Evolutionary conservation across 2,329 filamentous ascomycete genomes (phyloP).

Genomic region (Colletotrichum magnum): DNA sequence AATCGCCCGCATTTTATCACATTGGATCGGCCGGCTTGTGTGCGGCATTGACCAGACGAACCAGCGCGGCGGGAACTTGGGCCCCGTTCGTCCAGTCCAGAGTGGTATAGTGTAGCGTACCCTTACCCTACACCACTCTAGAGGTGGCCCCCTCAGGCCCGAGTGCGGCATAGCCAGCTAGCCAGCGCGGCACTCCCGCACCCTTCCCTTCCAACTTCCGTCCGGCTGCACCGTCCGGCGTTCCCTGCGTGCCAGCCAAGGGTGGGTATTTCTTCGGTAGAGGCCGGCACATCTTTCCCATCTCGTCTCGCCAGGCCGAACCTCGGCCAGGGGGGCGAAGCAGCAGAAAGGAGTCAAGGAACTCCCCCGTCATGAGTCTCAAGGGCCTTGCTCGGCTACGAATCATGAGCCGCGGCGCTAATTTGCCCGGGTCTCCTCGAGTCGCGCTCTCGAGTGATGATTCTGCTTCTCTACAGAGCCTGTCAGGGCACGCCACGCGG

Average conservation of each 20-base stretch:
- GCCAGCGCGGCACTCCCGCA: constrained; percentile 36
- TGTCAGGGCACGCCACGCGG: constrained; percentile 57
- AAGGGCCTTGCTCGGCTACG: constrained; percentile 21
- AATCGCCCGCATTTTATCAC: constrained; percentile 19
- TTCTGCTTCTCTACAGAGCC: constrained; percentile 42
- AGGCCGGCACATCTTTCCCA: constrained; percentile 38
- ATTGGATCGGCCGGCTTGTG: constrained; percentile 27
- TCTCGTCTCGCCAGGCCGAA: constrained; percentile 22
- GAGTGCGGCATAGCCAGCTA: constrained; percentile 22
- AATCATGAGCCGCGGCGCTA: constrained; percentile 35
- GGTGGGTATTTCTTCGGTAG: constrained; percentile 21
- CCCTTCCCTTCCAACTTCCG: constrained; percentile 32
- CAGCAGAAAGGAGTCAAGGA: constrained; percentile 1
- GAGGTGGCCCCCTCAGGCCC: too few species aligned
- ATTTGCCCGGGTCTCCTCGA: constrained; percentile 29
- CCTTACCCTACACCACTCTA: too few species aligned
- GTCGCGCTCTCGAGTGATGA: not conserved
- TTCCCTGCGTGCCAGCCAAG: constrained; percentile 5
- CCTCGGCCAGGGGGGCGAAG: constrained; percentile 21
- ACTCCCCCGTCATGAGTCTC: constrained; percentile 8
- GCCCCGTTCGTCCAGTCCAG: constrained; percentile 25
- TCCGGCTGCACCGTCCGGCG: constrained; percentile 31
- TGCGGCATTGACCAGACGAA: constrained; percentile 29
- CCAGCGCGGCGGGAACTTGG: constrained; percentile 31
- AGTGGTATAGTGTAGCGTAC: not conserved